These are phyloP conservation scores for Alternaria brassicicola DNA, from an alignment of 2,329 filamentous ascomycete genomes.

Conservation along the genomic window DNA sequence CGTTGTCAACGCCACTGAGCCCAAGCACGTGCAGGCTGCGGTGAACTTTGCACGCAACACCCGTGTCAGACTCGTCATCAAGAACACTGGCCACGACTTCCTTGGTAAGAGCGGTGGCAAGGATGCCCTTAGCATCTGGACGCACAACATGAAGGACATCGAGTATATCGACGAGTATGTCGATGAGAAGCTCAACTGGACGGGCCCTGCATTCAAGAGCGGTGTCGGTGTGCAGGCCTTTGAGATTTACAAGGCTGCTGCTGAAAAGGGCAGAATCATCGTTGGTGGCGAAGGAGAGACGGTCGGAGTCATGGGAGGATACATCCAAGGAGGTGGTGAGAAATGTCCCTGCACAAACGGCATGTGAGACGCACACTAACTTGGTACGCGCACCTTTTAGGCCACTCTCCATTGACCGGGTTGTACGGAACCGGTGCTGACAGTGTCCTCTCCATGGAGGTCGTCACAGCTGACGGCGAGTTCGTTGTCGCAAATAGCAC, in stretches of 20 bases:
- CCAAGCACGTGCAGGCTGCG: constrained; percentile 44
- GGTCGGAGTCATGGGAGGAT: constrained; percentile 58
- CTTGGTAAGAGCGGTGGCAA: constrained; percentile 45
- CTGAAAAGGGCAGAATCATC: constrained; percentile 55
- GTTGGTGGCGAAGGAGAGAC: constrained; percentile 59
- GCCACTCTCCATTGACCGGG: constrained; percentile 60
- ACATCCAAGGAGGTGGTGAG: constrained; percentile 58
- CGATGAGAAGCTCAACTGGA: constrained; percentile 43
- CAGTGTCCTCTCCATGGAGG: constrained; percentile 45
- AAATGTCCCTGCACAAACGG: no score
- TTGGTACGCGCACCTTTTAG: no score
- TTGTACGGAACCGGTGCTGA: constrained; percentile 51
- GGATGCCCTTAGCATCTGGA: constrained; percentile 47
- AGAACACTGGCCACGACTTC: constrained; percentile 48
- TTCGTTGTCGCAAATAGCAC: constrained; percentile 40
- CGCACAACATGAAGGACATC: constrained; percentile 45
- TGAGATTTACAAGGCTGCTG: constrained; percentile 60
- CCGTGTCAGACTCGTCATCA: constrained; percentile 41
- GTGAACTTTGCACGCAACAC: constrained; percentile 47
- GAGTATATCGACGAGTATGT: constrained; percentile 43
- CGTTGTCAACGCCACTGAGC: constrained; percentile 46
- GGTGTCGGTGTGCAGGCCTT: constrained; percentile 61
- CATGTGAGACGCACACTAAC: no score
- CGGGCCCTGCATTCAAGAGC: constrained; percentile 60
- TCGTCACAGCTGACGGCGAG: constrained; percentile 41